phyloP scores from a whole-genome alignment of 2,329 filamentous ascomycete genomes.

The Thelonectria discophora region DNA sequence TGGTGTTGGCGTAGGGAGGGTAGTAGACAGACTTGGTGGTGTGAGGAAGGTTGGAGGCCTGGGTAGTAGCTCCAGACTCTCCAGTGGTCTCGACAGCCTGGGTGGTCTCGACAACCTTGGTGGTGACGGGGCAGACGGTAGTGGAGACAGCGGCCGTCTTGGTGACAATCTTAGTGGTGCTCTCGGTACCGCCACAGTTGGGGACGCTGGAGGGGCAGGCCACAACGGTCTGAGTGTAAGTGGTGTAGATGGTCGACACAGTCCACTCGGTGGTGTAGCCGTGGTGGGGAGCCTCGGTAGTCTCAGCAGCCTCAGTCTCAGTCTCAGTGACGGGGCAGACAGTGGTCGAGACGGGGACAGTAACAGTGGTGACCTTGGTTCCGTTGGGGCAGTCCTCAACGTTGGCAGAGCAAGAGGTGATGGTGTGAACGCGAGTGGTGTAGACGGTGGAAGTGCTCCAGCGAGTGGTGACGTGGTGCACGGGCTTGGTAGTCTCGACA shows the following conservation, averaged over 20 bases:
- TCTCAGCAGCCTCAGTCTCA: too few species aligned
- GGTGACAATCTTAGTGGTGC: slow-evolving; percentile 3
- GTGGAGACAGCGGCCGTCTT: slow-evolving; percentile 38
- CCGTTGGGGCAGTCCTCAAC: slow-evolving; percentile 45
- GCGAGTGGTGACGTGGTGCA: slow-evolving; percentile 3
- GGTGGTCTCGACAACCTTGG: not conserved
- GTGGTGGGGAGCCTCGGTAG: too few species aligned
- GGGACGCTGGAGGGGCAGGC: slow-evolving; percentile 29
- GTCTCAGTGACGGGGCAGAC: slow-evolving; percentile 4
- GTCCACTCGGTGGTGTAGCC: not conserved
- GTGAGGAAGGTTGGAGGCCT: slow-evolving; percentile 2
- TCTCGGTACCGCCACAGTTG: slow-evolving; percentile 24
- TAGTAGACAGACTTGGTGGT: slow-evolving; percentile 10
- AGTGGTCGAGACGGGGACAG: not conserved
- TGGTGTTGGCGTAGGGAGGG: slow-evolving; percentile 13
- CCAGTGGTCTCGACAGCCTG: not conserved
- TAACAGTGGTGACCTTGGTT: slow-evolving; percentile 21
- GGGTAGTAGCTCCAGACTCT: not conserved
- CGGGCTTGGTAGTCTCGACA: slow-evolving; percentile 15
- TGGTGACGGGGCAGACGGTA: slow-evolving; percentile 37
- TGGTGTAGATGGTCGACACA: slow-evolving; percentile 32
- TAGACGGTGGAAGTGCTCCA: slow-evolving; percentile 47
- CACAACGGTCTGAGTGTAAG: slow-evolving; percentile 28
- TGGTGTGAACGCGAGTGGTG: slow-evolving; percentile 41
- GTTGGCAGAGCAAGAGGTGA: slow-evolving; percentile 43